Evolutionary conservation across 2,329 filamentous ascomycete species (phyloP).

Genomic region (Phaeosphaeria sp.): DNA sequence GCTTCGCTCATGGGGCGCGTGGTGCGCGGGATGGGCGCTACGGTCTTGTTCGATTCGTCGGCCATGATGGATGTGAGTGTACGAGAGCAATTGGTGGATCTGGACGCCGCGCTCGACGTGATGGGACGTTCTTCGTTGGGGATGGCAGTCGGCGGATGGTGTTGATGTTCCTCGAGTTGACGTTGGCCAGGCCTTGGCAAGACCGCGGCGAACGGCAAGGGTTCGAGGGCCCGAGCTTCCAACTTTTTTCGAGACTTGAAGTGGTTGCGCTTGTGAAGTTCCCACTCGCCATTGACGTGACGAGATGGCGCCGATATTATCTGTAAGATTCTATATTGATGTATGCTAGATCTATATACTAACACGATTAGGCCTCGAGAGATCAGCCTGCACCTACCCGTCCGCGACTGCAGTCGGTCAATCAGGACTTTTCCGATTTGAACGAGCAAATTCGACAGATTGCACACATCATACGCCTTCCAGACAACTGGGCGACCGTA

Average conservation of each 20-base stretch:
- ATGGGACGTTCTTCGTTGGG: conserved; percentile 6
- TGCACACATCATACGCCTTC: conserved; percentile 48
- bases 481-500: conserved; percentile 33
- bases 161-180: conserved; percentile 36
- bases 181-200: conserved; percentile 7
- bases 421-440: conserved; percentile 44
- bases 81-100: conserved; percentile 34
- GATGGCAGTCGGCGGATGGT: conserved; percentile 20
- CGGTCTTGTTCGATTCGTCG: conserved; percentile 61
- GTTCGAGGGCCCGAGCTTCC: conserved; percentile 19
- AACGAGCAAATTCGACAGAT: conserved; percentile 51
- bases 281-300: conserved; percentile 9
- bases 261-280: conserved; percentile 4
- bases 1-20: conserved; percentile 91
- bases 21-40: conserved; percentile 71
- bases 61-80: conserved; percentile 55
- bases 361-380: conserved; percentile 14
- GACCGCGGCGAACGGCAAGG: neutral
- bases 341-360: neutral
- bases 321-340: conserved; percentile 13
- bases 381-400: conserved; percentile 37
- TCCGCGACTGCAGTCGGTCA: conserved; percentile 48
- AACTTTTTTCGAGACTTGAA: conserved; percentile 21
- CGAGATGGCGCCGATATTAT: conserved; percentile 31
- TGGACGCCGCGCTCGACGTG: conserved; percentile 25